phyloP scores from a whole-genome alignment of 164 flowering plant genomes.

The Vitis vinifera region DNA sequence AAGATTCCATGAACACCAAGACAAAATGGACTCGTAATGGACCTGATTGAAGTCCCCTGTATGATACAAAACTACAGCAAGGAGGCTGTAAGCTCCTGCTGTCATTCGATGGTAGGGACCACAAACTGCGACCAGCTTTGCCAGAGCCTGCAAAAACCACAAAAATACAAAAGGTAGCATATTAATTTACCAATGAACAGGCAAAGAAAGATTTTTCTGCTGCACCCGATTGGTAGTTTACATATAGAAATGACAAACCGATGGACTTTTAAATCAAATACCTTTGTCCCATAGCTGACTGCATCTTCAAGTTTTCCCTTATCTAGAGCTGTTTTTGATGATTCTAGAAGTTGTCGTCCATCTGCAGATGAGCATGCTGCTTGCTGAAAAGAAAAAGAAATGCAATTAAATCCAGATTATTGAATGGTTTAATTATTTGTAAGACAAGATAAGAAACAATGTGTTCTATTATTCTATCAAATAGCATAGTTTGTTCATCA shows the following conservation, averaged over 20 bases:
- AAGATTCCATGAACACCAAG: not conserved
- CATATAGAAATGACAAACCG: not conserved
- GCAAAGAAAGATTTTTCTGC: not conserved
- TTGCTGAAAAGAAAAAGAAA: conserved; percentile 64
- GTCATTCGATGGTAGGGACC: conserved; percentile 99
- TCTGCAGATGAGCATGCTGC: conserved; percentile 99
- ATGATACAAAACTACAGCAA: conserved; percentile 96
- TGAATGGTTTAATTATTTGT: not conserved
- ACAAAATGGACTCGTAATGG: conserved; percentile 1
- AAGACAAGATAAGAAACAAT: not conserved
- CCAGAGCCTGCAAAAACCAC: conserved; percentile 66
- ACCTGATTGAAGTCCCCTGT: conserved; percentile 99
- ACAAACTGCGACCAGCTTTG: conserved; percentile 94
- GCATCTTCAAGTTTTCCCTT: conserved; percentile 99
- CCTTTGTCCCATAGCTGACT: conserved; percentile 94
- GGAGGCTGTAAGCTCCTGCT: conserved; percentile 98
- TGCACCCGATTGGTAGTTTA: not conserved
- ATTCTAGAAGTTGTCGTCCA: conserved; percentile 94
- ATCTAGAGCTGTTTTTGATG: conserved; percentile 96
- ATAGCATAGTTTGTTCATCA: conserved; percentile 20
- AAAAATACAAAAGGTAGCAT: conserved; percentile 2
- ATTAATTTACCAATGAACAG: not conserved
- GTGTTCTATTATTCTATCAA: conserved; percentile 7
- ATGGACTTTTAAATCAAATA: conserved; percentile 18
- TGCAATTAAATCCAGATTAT: not conserved